Evolutionary conservation across 164 flowering plant genomes (phyloP), one percentile per base, ranked within the genome.

Genomic region (Kingdonia uniflora): DNA sequence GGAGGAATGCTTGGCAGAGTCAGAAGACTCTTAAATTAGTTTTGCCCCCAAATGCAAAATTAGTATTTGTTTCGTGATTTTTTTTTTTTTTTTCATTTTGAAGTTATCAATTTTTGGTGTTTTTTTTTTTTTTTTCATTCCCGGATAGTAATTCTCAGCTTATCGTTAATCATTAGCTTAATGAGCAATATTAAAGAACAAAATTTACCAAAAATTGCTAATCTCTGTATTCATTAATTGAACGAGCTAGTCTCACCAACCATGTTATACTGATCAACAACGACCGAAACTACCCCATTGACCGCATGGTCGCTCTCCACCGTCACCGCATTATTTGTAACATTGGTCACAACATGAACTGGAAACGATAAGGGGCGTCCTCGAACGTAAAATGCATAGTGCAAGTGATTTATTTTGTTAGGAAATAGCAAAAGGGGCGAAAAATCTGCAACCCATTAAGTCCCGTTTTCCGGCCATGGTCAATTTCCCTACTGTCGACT

Each of bases 381-480:
- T 41, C 50, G 46, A 14, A 25, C 21, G 26, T 65, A 72, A 55
- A 80, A 62, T 5, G 86, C 76, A 44, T 80, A 76, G 21, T 74
- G 70, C 19, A 77, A 46, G 54, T 76, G 68, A 68, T 44, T 64
- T 29, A 80, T 78, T 45, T 61, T 44, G 43, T 76, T 63, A 0
- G 82, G 82, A 56, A 80, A 78, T 4, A 80, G 26, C 66, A 80
- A 56, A 12, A 68, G 21, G 0, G 52, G 0, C 0, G 76, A 68
- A 42, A 80, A 80, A 54, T 78, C 81, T 0, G 71, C 69, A 8
- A 58, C 64, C 85, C 85, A 77, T 23, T 57, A 64, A 0, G 76
- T 73, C 51, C 75, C 76, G 35, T 66, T n/a, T 77, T 41, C 75
- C 82, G 1, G 53, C 55, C 41, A 74, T 74, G 1, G 55, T 45